Base-by-base conservation (phyloP, 2,329 filamentous ascomycete genomes). In the Fusarium newnesense region DNA sequence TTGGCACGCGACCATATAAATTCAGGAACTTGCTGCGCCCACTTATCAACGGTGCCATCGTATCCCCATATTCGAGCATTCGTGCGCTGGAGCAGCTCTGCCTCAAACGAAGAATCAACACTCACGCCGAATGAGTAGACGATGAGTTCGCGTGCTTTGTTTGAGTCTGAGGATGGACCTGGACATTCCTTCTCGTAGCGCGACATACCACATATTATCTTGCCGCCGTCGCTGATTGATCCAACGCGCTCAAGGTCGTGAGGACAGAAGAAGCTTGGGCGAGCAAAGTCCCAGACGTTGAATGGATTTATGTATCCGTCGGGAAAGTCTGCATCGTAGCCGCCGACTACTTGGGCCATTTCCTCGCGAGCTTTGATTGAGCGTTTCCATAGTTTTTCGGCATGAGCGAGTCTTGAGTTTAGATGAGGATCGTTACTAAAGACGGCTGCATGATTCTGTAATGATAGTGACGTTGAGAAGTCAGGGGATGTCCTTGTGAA, bases 11-110 rank as follows among this genome's bases (percentile, higher is more conserved):
- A 40, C 37, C 52, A 61, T 18, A 57, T 53, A n/a, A 42, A 56
- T 9, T 42, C 59, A 2, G 49, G 28, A 19, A 61, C 26, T 28
- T 61, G 37, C 24, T 43, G 32, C 6, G 59, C 59, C 59, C 59
- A 61, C 3, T 26, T 16, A 26, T 42, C 52, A 40, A 61, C 59
- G 0, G 11, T 34, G 5, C 49, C 52, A 24, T 61, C 59, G 3
- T 61, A 61, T 30, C 49, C 59, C 59, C 59, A 61, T 36, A 61
- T 61, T 4, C 59, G 59, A 24, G 59, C 59, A 37, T 61, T 61
- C 4, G 59, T 61, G 11, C 59, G 59, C 18, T 56, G 49, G 1
- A 61, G 37, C 2, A 61, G 19, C 1, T 61, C 59, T 19, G 59
- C 59, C 11, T 61, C 59, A 2, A 56, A 61, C 1, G 59, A 61